Conservation (phyloP, 495 filamentous ascomycete species). For the Amphirosellinia nigrospora region DNA sequence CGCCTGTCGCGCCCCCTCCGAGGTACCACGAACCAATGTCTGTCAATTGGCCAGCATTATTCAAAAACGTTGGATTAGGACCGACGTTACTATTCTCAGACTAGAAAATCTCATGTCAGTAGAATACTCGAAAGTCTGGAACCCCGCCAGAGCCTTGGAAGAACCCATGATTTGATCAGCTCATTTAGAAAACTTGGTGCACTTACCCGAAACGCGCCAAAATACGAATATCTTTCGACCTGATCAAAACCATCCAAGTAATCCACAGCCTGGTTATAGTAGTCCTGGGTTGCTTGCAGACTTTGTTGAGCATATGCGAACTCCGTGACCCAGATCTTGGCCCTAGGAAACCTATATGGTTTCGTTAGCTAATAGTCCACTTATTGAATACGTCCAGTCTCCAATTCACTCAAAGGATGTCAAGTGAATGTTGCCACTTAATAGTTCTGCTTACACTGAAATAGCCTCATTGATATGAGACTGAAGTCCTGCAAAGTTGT, state of each 20-base stretch:
- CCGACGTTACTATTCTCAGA: background rate
- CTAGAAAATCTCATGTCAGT: background rate
- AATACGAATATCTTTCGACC: background rate
- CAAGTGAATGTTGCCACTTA: background rate
- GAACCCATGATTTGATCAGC: background rate
- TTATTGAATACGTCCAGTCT: background rate
- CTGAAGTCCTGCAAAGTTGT: background rate
- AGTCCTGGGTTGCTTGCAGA: background rate
- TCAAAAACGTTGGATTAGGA: background rate
- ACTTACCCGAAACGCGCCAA: background rate
- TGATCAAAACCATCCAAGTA: background rate
- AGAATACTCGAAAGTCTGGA: background rate
- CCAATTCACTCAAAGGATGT: background rate
- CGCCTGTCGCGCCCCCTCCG: background rate
- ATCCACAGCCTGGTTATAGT: background rate
- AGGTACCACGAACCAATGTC: background rate
- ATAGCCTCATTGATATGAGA: conserved; percentile 5
- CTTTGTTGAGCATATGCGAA: background rate
- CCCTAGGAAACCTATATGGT: background rate
- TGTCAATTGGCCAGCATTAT: background rate
- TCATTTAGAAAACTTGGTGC: too few species aligned
- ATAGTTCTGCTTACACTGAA: background rate
- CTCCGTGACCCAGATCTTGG: background rate
- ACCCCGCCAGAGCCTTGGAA: background rate
- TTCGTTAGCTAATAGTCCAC: background rate